Percentiles rank a stretch among this genome's conserved stretches.
phyloP scores from a whole-genome alignment of 1,284 basidiomycete species.

The Cutaneotrichosporon spelunceum region DNA sequence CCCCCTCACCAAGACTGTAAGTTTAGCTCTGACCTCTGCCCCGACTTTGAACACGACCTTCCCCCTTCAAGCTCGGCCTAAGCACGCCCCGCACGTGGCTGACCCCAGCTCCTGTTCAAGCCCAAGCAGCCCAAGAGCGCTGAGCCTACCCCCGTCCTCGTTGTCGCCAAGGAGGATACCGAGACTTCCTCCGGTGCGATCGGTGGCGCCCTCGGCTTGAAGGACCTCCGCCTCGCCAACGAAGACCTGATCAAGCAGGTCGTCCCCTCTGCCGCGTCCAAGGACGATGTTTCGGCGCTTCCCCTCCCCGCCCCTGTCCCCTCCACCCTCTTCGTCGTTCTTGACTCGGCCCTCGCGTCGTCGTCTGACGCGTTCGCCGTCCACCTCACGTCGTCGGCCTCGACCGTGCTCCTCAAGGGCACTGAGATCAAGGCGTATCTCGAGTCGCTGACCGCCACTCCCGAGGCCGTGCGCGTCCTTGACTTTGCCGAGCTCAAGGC shows the following conservation, averaged over 20 bases:
- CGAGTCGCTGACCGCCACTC: constrained; percentile 55
- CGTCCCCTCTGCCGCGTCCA: constrained; percentile 63
- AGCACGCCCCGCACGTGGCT: not conserved
- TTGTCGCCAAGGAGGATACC: constrained; percentile 78
- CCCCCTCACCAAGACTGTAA: constrained; percentile 46
- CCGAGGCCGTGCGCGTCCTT: constrained; percentile 54
- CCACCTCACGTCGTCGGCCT: constrained; percentile 66
- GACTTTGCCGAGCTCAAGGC: constrained; percentile 68
- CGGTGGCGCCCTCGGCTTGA: constrained; percentile 78
- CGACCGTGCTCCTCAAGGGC: constrained; percentile 72
- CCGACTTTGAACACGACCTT: not conserved
- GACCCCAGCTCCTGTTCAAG: constrained; percentile 52
- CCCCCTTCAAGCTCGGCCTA: not conserved
- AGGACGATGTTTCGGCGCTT: constrained; percentile 82
- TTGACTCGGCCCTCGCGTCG: constrained; percentile 72
- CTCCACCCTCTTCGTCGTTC: constrained; percentile 69
- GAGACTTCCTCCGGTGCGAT: constrained; percentile 71
- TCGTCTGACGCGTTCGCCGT: constrained; percentile 62
- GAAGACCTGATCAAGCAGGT: constrained; percentile 84
- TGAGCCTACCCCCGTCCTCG: constrained; percentile 76
- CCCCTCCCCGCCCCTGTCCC: constrained; percentile 68
- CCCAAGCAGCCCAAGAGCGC: constrained; percentile 75
- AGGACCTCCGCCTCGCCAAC: constrained; percentile 83
- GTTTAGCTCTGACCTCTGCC: constrained; percentile 15
- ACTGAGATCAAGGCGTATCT: constrained; percentile 71